These are phyloP conservation scores for Pseudocercospora pini-densiflorae DNA, from an alignment of 2,329 filamentous ascomycete genomes.

Conservation along the genomic window DNA sequence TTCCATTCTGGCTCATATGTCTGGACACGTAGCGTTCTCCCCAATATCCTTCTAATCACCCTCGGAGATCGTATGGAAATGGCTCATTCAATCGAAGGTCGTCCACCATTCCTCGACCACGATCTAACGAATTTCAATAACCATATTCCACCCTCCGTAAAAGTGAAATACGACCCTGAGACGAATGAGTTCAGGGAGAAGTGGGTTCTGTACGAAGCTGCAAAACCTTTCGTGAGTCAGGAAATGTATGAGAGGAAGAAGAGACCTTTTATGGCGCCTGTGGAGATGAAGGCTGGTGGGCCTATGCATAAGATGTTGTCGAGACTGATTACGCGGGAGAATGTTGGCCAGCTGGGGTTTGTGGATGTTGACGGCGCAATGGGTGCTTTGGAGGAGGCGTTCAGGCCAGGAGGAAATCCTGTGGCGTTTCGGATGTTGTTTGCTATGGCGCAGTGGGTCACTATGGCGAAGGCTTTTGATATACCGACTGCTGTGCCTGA, in stretches of 20 bases:
- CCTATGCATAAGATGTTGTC: constrained; percentile 28
- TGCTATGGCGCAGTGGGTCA: constrained; percentile 23
- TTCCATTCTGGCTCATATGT: constrained; percentile 46
- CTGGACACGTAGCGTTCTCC: constrained; percentile 43
- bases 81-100: constrained; percentile 48
- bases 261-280: constrained; percentile 33
- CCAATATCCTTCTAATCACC: constrained; percentile 48
- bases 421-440: constrained; percentile 12
- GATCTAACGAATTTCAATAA: constrained; percentile 47
- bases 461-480: constrained; percentile 12
- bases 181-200: constrained; percentile 44
- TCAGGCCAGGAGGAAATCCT: constrained; percentile 4
- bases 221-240: constrained; percentile 32
- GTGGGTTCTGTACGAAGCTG: constrained; percentile 34
- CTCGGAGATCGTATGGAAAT: constrained; percentile 54
- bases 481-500: constrained; percentile 2
- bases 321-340: constrained; percentile 30
- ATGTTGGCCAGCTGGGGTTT: constrained; percentile 37
- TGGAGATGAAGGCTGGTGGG: constrained; percentile 25
- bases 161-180: constrained; percentile 48
- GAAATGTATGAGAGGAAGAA: constrained; percentile 35
- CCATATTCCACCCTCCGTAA: constrained; percentile 43
- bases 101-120: constrained; percentile 49
- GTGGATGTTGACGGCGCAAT: constrained; percentile 28
- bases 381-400: constrained; percentile 8